Base-by-base conservation (phyloP, 352 stramenopile genomes). In the Phytophthora sp. region DNA sequence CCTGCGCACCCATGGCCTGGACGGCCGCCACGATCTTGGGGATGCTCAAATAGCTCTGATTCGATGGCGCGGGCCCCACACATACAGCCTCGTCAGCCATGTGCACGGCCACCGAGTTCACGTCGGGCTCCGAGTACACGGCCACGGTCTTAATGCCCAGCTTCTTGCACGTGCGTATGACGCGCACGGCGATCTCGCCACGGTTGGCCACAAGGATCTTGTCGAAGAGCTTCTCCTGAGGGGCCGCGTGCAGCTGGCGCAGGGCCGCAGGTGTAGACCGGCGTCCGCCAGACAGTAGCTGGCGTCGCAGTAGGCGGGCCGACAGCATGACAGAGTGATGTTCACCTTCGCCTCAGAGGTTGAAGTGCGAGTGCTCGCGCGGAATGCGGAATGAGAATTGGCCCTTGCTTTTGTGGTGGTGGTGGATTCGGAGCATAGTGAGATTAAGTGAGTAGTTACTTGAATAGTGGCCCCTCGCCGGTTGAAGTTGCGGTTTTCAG, bases 91-190 rank as follows among this genome's bases (percentile, higher is more conserved):
- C 90, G 62, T 97, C 88, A 0, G 91, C 91, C 76, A 95, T 87
- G 41, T 79, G 77, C 31, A 97, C 88, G 51, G 96, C 89, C 57
- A 91, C 67, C 20, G 89, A 82, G 68, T 93, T 77, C 21, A 80
- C 82, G 76, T 99, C 95, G 3, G 91, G 80, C 53, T 97, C 94
- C 18, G 88, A 97, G 71, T 98, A 98, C 49, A 98, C 86, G 7
- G 94, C 96, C 16, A 99, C 95, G 0, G 95, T 98, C 65, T 97
- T 83, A 64, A 98, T 98, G 18, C 84, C 88, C n/a, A 98, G 65
- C 15, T 85, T 74, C 15, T 82, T 72, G 53, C 90, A 96, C 30
- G 95, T 98, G 57, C 92, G 77, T 56, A 98, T 96, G 35, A 99
- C 88, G 31, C 96, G 91, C 72, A 93, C 89, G 18, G 93, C 88